Conservation (phyloP, 768 basidiomycete species). For the Epithele typhae region DNA sequence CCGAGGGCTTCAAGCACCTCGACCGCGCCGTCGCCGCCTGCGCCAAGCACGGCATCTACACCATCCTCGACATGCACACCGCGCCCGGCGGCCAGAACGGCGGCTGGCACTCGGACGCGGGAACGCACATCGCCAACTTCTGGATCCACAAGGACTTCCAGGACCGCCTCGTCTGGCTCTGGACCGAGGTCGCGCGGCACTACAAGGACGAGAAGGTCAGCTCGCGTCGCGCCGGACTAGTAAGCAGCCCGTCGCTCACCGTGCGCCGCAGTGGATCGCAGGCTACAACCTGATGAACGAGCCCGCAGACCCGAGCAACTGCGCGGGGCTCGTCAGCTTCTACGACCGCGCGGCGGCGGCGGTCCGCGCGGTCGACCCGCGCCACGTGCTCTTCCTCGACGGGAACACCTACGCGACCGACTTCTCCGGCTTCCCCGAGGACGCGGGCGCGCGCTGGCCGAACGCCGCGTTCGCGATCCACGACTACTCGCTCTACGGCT, state of each 20-base stretch:
- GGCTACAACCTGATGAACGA: slow-evolving; percentile 88
- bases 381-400: slow-evolving; percentile 77
- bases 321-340: slow-evolving; percentile 58
- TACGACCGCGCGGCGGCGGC: slow-evolving; percentile 66
- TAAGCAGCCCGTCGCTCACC: no score
- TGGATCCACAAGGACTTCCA: slow-evolving; percentile 86
- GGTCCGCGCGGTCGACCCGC: slow-evolving; percentile 64
- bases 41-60: slow-evolving; percentile 71
- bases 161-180: slow-evolving; percentile 70
- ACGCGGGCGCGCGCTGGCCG: slow-evolving; percentile 55
- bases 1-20: slow-evolving; percentile 74
- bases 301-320: slow-evolving; percentile 65
- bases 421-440: slow-evolving; percentile 68
- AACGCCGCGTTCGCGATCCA: slow-evolving; percentile 79
- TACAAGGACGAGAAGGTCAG: slow-evolving; percentile 42
- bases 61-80: slow-evolving; percentile 77
- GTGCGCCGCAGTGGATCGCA: slow-evolving; percentile 85
- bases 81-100: slow-evolving; percentile 70
- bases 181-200: slow-evolving; percentile 69
- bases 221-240: slow-evolving; percentile 49
- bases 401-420: slow-evolving; percentile 82
- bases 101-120: slow-evolving; percentile 79
- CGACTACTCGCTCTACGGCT: slow-evolving; percentile 73
- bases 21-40: slow-evolving; percentile 78
- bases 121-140: slow-evolving; percentile 65